phyloP scores from a whole-genome alignment of 2,329 filamentous ascomycete genomes.

The Cladosporium oxysporum region DNA sequence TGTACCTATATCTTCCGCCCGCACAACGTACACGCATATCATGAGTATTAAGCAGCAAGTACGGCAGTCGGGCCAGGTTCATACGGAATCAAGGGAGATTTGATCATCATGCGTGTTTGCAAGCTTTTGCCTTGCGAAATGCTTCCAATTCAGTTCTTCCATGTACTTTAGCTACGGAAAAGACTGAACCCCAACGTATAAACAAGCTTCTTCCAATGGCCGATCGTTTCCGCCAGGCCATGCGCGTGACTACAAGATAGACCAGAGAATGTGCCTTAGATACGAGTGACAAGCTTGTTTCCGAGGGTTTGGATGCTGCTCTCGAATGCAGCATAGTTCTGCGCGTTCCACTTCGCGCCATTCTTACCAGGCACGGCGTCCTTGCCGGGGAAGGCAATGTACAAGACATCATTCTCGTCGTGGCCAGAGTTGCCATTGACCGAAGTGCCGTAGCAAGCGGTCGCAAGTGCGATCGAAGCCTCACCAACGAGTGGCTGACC shows the following conservation, averaged over 20 bases:
- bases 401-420: slow-evolving; percentile 60
- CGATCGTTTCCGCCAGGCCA: neutral
- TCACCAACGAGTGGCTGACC: slow-evolving; percentile 51
- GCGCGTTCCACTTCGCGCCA: slow-evolving; percentile 57
- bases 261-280: neutral
- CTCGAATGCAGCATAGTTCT: slow-evolving; percentile 52
- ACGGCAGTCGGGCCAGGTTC: neutral
- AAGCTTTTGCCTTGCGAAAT: neutral
- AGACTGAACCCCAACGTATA: neutral
- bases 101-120: neutral
- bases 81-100: neutral
- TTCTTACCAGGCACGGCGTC: slow-evolving; percentile 58
- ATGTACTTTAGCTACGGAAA: neutral
- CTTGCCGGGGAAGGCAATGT: slow-evolving; percentile 60
- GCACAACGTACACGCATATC: neutral
- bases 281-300: slow-evolving; percentile 49
- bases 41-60: neutral
- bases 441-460: slow-evolving; percentile 53
- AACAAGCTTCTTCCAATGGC: neutral
- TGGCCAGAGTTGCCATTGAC: slow-evolving; percentile 61
- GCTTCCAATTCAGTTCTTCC: neutral
- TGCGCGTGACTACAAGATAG: neutral
- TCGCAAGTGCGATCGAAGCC: slow-evolving; percentile 59
- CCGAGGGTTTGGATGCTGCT: slow-evolving; percentile 55
- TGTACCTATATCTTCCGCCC: neutral